Percentiles rank a stretch among this genome's conserved stretches.
Conservation (phyloP, 169 alveolate genomes). For the Cryptosporidium meleagridis region DNA sequence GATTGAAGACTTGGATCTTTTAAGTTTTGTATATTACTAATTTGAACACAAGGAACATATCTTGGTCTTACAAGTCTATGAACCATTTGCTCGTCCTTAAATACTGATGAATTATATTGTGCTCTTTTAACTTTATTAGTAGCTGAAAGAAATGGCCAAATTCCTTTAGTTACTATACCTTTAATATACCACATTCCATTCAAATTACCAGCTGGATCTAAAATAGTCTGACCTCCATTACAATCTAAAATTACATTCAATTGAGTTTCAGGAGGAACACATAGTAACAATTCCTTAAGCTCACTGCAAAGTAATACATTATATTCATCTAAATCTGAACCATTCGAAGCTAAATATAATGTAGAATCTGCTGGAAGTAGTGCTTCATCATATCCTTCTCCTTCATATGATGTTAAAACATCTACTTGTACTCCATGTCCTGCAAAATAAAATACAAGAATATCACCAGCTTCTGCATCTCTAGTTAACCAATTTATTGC, state of each 20-base stretch:
- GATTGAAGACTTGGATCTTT: constrained; percentile 83
- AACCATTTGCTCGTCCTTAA: constrained; percentile 84
- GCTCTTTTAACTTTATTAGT: constrained; percentile 88
- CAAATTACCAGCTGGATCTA: constrained; percentile 88
- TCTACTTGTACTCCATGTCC: constrained; percentile 92
- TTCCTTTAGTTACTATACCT: constrained; percentile 89
- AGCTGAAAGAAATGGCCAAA: constrained; percentile 90
- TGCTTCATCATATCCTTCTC: constrained; percentile 93
- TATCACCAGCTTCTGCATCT: constrained; percentile 84
- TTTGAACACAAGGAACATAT: constrained; percentile 86
- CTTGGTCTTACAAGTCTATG: constrained; percentile 86
- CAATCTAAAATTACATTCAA: constrained; percentile 87
- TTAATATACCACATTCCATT: constrained; percentile 84
- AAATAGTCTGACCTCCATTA: constrained; percentile 89
- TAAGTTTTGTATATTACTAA: constrained; percentile 84
- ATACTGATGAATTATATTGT: constrained; percentile 82
- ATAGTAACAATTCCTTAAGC: constrained; percentile 80
- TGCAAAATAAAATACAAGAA: constrained; percentile 88
- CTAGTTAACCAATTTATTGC: constrained; percentile 88
- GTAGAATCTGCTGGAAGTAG: constrained; percentile 88
- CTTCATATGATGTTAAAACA: constrained; percentile 91
- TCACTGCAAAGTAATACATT: constrained; percentile 85
- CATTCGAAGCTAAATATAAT: constrained; percentile 60
- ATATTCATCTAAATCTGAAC: constrained; percentile 79
- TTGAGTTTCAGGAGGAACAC: constrained; percentile 78